Percentiles rank a stretch among this genome's conserved stretches.
These are phyloP conservation scores for Eremomyces bilateralis DNA, from an alignment of 495 filamentous ascomycete species.

Conservation along the genomic window DNA sequence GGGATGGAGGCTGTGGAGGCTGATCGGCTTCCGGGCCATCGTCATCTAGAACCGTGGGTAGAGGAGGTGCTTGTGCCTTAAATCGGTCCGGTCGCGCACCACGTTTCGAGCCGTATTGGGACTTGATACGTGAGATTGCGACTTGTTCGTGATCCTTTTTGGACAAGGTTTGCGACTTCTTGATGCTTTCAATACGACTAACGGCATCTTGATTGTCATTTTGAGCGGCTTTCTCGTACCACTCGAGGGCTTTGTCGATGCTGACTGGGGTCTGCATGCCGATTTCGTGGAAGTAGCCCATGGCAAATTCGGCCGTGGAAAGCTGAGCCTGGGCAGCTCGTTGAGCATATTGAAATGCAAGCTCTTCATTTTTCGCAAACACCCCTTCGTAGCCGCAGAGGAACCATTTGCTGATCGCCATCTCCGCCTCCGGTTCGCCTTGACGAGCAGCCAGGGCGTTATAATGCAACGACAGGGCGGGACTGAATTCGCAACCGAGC, in stretches of 20 bases:
- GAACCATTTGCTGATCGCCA: constrained; percentile 98
- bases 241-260: constrained; percentile 59
- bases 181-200: constrained; percentile 58
- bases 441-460: constrained; percentile 84
- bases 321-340: constrained; percentile 61
- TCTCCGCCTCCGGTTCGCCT: constrained; percentile 73
- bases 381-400: constrained; percentile 78
- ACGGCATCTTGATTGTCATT: constrained; percentile 84
- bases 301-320: constrained; percentile 81
- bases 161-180: constrained; percentile 47
- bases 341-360: constrained; percentile 79
- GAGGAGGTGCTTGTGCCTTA: constrained; percentile 12
- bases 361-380: constrained; percentile 84
- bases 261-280: constrained; percentile 70
- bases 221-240: constrained; percentile 79
- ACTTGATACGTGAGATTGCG: constrained; percentile 77
- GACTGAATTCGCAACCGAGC: constrained; percentile 86
- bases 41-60: constrained; percentile 7
- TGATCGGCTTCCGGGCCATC: neutral
- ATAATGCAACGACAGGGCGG: constrained; percentile 79
- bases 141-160: constrained; percentile 83
- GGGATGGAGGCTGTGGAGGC: constrained; percentile 4
- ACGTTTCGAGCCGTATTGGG: constrained; percentile 70
- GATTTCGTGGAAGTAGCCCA: constrained; percentile 96
- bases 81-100: constrained; percentile 47